phyloP scores from a whole-genome alignment of 2,329 filamentous ascomycete genomes.

The Byssothecium circinans region DNA sequence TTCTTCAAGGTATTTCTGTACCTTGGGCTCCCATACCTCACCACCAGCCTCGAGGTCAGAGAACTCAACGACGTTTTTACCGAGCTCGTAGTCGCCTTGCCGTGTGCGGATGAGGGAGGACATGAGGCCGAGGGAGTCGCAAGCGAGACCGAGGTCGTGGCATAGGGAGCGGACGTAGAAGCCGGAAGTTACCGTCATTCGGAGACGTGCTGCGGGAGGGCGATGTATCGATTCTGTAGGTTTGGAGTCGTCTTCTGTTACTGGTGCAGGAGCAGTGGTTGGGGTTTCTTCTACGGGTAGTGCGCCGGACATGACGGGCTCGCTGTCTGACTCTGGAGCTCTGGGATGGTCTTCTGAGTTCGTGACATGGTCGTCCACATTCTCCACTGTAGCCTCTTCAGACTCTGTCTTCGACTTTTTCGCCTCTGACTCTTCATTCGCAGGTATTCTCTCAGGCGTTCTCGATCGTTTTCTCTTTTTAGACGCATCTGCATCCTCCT shows the following conservation, averaged over 20 bases:
- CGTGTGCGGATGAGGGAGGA: slow-evolving; percentile 76
- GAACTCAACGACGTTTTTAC: slow-evolving; percentile 76
- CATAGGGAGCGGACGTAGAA: slow-evolving; percentile 96
- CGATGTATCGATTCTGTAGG: slow-evolving; percentile 6
- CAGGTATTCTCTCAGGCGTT: slow-evolving; percentile 13
- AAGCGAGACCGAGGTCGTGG: slow-evolving; percentile 83
- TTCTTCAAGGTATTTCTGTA: slow-evolving; percentile 60
- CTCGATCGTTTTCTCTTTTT: slow-evolving; percentile 31
- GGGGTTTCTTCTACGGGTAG: slow-evolving; percentile 18
- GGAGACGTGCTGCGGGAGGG: slow-evolving; percentile 74
- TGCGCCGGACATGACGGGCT: slow-evolving; percentile 39
- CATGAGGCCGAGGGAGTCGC: slow-evolving; percentile 85
- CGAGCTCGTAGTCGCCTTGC: slow-evolving; percentile 78
- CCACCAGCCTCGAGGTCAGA: slow-evolving; percentile 75
- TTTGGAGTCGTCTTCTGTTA: slow-evolving; percentile 8
- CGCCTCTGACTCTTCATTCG: neutral
- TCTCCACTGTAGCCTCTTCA: slow-evolving; percentile 30
- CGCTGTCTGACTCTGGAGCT: slow-evolving; percentile 29
- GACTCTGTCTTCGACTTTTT: slow-evolving; percentile 27
- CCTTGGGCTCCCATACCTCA: slow-evolving; percentile 77
- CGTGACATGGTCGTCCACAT: slow-evolving; percentile 10
- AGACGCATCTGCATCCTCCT: slow-evolving; percentile 30
- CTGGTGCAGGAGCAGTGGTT: neutral
- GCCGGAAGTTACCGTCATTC: slow-evolving; percentile 90
- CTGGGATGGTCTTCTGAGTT: slow-evolving; percentile 14